Evolutionary conservation across 306 rosid species (phyloP).

Genomic region (Coriaria nepalensis): DNA sequence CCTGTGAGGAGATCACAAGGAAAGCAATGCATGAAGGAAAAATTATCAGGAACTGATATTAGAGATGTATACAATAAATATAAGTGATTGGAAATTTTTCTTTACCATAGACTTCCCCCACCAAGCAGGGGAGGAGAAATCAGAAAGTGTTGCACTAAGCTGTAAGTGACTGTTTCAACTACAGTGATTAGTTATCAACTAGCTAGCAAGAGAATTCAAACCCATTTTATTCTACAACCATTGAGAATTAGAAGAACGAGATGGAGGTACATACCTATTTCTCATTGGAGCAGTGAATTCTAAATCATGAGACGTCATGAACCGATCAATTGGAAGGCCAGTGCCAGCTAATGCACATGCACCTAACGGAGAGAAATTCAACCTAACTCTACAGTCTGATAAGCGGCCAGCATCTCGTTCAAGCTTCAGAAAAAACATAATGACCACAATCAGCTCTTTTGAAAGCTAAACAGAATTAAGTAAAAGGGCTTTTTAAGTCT

Average conservation of each 20-base stretch:
- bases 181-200: no score
- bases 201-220: neutral
- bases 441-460: constrained; percentile 10
- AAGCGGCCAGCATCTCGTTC: constrained; percentile 87
- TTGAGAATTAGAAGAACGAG: neutral
- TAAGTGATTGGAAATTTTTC: no score
- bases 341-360: constrained; percentile 99
- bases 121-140: no score
- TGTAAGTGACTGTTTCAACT: no score
- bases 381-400: constrained; percentile 71
- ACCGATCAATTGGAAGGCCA: constrained; percentile 94
- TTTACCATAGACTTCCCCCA: no score
- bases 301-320: constrained; percentile 81
- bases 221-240: no score
- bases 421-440: constrained; percentile 44
- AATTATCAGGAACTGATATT: no score
- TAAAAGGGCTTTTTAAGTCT: neutral
- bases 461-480: constrained; percentile 2
- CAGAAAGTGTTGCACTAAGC: no score
- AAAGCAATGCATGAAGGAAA: no score
- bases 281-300: constrained; percentile 83
- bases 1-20: no score
- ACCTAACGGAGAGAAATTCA: constrained; percentile 82
- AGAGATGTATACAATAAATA: no score
- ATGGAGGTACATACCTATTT: constrained; percentile 52